Base-by-base conservation (phyloP, 345 rosid species). In the Odontarrhena argentea region DNA sequence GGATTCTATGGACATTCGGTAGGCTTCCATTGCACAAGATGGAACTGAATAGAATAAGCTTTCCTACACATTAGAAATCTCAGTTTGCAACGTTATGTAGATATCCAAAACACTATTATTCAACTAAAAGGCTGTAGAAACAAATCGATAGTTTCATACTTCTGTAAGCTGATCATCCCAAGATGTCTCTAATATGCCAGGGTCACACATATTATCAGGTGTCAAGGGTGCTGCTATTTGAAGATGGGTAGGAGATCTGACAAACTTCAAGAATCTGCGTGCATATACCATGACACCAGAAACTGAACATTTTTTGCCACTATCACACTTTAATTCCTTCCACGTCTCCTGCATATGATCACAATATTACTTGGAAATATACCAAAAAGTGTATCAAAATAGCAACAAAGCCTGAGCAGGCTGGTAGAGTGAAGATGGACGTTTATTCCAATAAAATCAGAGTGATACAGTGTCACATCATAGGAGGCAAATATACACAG, bases 31-130 rank as follows among this genome's bases (percentile, higher is more conserved):
- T 64, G 97, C 95, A 68, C 90, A 86, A 13, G 82, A 78, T 40
- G 96, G 91, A 67, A 91, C 81, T 13, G 88, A 88, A 75, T 88
- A 87, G 76, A 91, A 94, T 50, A 94, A 82, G 83, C 88, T 88
- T 80, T 87, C 97, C 99, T 94, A 93, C 68, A 75, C 77, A 55
- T n/a, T 50, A 65, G 53, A 63, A 70, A 53, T 18, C 48, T 48
- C 32, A 71, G 50, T 46, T 34, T 43, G 70, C 49, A 65, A 59
- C 22, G 8, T 9, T n/a, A 8, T 22, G 24, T 44, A 58, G 55
- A 5, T 58, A 50, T 36, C 67, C 42, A 58, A 55, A 43, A 35
- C 59, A 66, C 2, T 34, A 32, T 18, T 18, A 35, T 58, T 63
- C 37, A 63, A 63, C 32, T 43, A 54, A 72, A 51, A 70, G 48